Percentiles rank a stretch among this genome's conserved stretches.
phyloP scores from a whole-genome alignment of 1,284 basidiomycete genomes.

The Coriolopsis trogii region DNA sequence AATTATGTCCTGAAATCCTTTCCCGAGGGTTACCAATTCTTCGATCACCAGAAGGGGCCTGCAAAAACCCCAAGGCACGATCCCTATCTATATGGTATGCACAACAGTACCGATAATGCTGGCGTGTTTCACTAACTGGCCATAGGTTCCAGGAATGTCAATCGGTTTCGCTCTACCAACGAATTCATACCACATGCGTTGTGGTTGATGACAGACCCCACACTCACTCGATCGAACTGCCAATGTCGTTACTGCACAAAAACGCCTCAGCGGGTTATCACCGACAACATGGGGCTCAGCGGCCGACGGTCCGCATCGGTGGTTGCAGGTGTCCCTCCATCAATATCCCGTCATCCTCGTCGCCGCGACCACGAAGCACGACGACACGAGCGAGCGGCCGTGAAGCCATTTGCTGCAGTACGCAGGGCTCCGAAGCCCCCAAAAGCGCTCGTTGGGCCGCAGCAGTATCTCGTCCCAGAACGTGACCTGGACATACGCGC shows the following conservation, averaged over 20 bases:
- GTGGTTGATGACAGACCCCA: constrained; percentile 70
- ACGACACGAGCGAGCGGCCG: constrained; percentile 6
- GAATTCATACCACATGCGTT: constrained; percentile 82
- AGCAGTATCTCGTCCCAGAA: constrained; percentile 55
- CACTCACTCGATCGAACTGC: constrained; percentile 53
- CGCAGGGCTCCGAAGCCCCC: constrained; percentile 50
- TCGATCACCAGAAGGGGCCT: constrained; percentile 72
- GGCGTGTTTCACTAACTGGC: background rate
- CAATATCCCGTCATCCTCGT: constrained; percentile 7
- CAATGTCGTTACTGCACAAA: constrained; percentile 80
- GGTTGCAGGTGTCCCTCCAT: constrained; percentile 6
- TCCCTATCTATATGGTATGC: constrained; percentile 72
- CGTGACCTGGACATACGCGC: constrained; percentile 62
- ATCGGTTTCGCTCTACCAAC: constrained; percentile 73
- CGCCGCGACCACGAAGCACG: constrained; percentile 22
- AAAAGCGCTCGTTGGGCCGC: constrained; percentile 44
- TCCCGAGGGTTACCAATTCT: constrained; percentile 72
- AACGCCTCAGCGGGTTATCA: constrained; percentile 68
- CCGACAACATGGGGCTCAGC: constrained; percentile 51
- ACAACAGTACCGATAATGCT: background rate
- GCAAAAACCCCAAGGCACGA: constrained; percentile 63
- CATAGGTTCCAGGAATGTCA: constrained; percentile 46
- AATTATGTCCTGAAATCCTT: constrained; percentile 65
- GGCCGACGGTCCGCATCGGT: constrained; percentile 17
- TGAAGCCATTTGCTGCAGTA: constrained; percentile 56